These are phyloP conservation scores for Colletotrichum sp. DNA, from an alignment of 2,329 filamentous ascomycete species.

Conservation along the genomic window DNA sequence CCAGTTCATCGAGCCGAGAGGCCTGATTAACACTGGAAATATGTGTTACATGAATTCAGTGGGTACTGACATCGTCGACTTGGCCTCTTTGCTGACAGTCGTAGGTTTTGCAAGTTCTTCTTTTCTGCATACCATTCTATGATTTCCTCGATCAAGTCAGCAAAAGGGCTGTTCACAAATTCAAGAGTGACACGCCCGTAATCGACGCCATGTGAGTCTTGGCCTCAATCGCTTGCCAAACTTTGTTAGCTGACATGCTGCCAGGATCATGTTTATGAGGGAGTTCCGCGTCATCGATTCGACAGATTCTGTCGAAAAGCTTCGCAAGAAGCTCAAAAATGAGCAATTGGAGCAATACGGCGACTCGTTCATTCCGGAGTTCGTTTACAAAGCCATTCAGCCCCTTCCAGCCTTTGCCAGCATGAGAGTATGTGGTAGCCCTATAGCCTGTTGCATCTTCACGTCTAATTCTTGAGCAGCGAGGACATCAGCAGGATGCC, in stretches of 20 bases:
- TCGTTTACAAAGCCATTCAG: constrained; percentile 92
- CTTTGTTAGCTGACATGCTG: not conserved
- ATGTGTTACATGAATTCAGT: constrained; percentile 99
- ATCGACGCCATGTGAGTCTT: constrained; percentile 86
- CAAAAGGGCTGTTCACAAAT: constrained; percentile 83
- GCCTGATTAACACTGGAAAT: constrained; percentile 95
- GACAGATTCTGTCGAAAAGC: constrained; percentile 74
- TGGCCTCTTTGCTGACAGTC: not conserved
- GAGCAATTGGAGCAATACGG: constrained; percentile 90
- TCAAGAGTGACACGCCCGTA: constrained; percentile 93
- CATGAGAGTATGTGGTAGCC: constrained; percentile 73
- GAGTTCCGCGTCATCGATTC: constrained; percentile 89
- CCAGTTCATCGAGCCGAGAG: constrained; percentile 88
- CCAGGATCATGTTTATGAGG: constrained; percentile 91
- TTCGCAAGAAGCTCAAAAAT: constrained; percentile 76
- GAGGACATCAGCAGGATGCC: constrained; percentile 96
- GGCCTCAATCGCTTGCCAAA: not conserved
- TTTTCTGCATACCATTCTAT: constrained; percentile 94
- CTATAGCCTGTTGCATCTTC: not conserved
- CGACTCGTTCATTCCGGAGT: constrained; percentile 90
- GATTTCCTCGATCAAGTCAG: constrained; percentile 88
- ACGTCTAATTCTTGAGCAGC: constrained; percentile 52
- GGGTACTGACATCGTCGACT: constrained; percentile 40
- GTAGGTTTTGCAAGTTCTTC: constrained; percentile 91
- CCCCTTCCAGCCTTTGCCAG: constrained; percentile 86